Conservation (phyloP, 805 yeast species). For the Candida suzukii region DNA sequence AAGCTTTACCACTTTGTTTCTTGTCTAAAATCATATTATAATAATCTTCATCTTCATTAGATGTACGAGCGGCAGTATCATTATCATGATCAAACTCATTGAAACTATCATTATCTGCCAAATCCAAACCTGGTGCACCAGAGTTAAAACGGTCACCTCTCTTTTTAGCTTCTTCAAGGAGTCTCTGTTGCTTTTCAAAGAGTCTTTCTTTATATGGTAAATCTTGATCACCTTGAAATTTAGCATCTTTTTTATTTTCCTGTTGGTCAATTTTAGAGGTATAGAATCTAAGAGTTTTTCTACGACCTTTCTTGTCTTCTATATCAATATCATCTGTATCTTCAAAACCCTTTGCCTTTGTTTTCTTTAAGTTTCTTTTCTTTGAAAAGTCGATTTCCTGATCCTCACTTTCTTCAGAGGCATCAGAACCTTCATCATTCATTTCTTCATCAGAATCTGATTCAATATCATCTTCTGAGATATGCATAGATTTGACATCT, state of each 20-base stretch:
- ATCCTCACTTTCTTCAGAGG: conserved; percentile 5
- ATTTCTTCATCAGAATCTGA: conserved; percentile 7
- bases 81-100: conserved; percentile 39
- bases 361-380: conserved; percentile 43
- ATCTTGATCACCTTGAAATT: conserved; percentile 77
- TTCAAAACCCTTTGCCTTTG: conserved; percentile 40
- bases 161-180: conserved; percentile 79
- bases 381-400: conserved; percentile 38
- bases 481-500: conserved; percentile 14
- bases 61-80: no score
- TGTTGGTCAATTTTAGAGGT: conserved; percentile 94
- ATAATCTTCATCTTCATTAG: conserved; percentile 49
- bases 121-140: conserved; percentile 40
- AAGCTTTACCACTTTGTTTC: conserved; percentile 40
- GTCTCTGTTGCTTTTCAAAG: conserved; percentile 83
- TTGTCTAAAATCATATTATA: conserved; percentile 47
- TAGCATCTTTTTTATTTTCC: conserved; percentile 51
- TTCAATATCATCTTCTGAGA: conserved; percentile 16
- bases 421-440: conserved; percentile 7
- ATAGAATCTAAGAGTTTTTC: conserved; percentile 84
- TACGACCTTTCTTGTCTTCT: conserved; percentile 78
- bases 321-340: conserved; percentile 75
- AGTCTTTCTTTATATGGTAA: conserved; percentile 87
- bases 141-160: conserved; percentile 58
- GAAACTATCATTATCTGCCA: conserved; percentile 40